Conservation (phyloP, 371 early-diverging fungal species). For the Dinochytrium kinnereticum region DNA sequence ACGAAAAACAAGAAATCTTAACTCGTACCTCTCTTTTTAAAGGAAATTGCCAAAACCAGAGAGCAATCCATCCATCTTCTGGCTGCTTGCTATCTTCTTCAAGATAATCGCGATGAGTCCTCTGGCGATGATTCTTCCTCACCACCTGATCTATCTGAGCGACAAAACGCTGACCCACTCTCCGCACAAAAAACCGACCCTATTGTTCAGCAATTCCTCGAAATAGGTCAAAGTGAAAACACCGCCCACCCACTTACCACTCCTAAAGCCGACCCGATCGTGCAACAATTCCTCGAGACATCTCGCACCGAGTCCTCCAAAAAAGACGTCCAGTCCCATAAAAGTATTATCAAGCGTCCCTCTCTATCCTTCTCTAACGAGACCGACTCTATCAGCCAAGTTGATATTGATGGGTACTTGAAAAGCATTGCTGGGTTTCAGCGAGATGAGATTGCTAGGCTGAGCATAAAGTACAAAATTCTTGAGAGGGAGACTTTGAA, state of each 20-base stretch:
- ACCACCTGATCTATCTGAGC: not conserved
- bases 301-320: not conserved
- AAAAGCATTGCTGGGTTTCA: constrained; percentile 18
- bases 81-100: not conserved
- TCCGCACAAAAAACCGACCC: not conserved
- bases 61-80: constrained; percentile 16
- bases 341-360: too few species aligned
- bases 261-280: not conserved
- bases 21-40: not conserved
- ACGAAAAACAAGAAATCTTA: not conserved
- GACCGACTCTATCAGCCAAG: not conserved
- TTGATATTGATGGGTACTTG: constrained; percentile 5
- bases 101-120: not conserved
- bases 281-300: not conserved
- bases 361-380: not conserved
- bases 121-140: not conserved
- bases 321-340: not conserved
- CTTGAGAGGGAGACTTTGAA: constrained; percentile 1
- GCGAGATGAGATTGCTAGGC: constrained; percentile 24
- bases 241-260: not conserved
- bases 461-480: not conserved
- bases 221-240: too few species aligned
- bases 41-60: constrained; percentile 6
- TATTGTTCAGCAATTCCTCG: not conserved
- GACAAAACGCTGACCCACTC: not conserved